A percentile compares a stretch with the other conserved stretches of the same genome.
Conservation (phyloP, 108 stramenopile species). For the Asterionellopsis glacialis region DNA sequence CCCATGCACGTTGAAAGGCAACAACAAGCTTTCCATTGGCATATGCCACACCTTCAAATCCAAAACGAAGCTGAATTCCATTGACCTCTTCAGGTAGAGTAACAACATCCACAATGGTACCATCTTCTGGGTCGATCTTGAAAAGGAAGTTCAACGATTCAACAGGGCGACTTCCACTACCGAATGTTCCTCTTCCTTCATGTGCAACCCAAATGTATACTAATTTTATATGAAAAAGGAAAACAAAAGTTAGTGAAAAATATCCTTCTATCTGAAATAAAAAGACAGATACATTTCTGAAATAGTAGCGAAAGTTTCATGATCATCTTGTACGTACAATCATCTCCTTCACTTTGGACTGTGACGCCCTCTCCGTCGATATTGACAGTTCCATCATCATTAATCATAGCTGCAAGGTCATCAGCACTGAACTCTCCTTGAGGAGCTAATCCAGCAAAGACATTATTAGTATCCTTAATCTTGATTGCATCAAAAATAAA, state of each 20-base stretch:
- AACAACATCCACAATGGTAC: slow-evolving; percentile 37
- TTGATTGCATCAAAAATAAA: slow-evolving; percentile 19
- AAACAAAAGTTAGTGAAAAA: slow-evolving; percentile 1
- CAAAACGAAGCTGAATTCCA: slow-evolving; percentile 34
- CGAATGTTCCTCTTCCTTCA: slow-evolving; percentile 61
- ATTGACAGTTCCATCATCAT: slow-evolving; percentile 64
- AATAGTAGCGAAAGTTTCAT: background rate
- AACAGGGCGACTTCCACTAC: slow-evolving; percentile 31
- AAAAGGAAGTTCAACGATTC: slow-evolving; percentile 43
- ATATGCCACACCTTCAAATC: slow-evolving; percentile 70
- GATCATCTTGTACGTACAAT: background rate
- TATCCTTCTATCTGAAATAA: background rate
- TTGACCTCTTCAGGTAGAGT: slow-evolving; percentile 45
- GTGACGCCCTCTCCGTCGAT: slow-evolving; percentile 70
- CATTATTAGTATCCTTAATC: slow-evolving; percentile 34
- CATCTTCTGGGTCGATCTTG: slow-evolving; percentile 23
- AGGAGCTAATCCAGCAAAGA: slow-evolving; percentile 15
- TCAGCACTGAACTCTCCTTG: slow-evolving; percentile 11
- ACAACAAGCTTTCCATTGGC: slow-evolving; percentile 42
- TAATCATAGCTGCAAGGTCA: slow-evolving; percentile 25
- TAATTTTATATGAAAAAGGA: background rate
- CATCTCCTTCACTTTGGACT: slow-evolving; percentile 21
- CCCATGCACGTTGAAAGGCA: slow-evolving; percentile 52
- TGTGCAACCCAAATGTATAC: slow-evolving; percentile 59
- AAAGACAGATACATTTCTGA: background rate